Percentiles rank a stretch among this genome's conserved stretches.
phyloP scores from a whole-genome alignment of 106 monocot species.

The Ottelia alismoides region DNA sequence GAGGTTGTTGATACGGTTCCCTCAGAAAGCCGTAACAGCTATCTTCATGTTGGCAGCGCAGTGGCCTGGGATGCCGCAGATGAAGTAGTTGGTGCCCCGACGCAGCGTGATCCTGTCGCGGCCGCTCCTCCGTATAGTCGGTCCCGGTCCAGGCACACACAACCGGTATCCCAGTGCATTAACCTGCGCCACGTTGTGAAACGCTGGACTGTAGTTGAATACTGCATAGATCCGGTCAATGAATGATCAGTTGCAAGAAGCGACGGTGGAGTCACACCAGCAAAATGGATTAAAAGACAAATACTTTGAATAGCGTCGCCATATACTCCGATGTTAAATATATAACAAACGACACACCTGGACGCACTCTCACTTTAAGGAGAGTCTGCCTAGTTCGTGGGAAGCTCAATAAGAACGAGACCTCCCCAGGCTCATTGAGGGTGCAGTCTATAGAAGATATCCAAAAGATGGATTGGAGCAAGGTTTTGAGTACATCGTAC shows the following conservation, averaged over 20 bases:
- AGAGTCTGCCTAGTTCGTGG: too few species aligned
- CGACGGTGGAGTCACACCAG: background rate
- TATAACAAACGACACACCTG: too few species aligned
- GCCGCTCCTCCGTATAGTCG: conserved; percentile 16
- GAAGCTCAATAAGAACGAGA: too few species aligned
- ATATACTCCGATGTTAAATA: background rate
- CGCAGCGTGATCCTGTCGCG: conserved; percentile 21
- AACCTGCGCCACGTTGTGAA: conserved; percentile 31
- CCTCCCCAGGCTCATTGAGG: too few species aligned
- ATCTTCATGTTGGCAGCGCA: conserved; percentile 29
- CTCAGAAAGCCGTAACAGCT: conserved; percentile 1
- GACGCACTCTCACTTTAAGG: too few species aligned
- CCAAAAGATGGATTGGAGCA: too few species aligned
- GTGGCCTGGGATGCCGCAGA: conserved; percentile 29
- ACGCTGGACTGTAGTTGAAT: conserved; percentile 24
- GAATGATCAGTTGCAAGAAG: background rate
- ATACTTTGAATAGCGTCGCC: background rate
- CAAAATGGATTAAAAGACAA: background rate
- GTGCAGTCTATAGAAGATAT: too few species aligned
- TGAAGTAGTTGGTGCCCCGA: conserved; percentile 33
- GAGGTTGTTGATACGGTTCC: too few species aligned
- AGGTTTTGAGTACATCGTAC: too few species aligned
- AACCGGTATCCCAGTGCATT: conserved; percentile 21
- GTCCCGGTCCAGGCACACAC: conserved; percentile 11
- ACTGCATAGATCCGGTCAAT: conserved; percentile 2